Evolutionary conservation across 1,139 yeast species (phyloP), one percentile per base, ranked within the genome.

Genomic region (Candida labiduridarum): DNA sequence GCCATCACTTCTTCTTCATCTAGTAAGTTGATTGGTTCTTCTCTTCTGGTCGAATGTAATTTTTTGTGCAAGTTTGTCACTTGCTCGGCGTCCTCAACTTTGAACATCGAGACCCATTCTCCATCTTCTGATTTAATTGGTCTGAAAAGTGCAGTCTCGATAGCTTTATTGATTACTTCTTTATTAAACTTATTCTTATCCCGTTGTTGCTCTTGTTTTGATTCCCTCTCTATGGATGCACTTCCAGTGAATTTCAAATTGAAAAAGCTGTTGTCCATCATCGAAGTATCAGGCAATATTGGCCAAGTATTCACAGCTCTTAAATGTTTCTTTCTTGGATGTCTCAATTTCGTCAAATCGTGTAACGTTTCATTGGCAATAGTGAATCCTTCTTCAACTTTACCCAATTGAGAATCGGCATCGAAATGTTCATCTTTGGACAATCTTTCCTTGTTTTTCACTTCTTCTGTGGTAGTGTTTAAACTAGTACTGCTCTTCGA

Each of bases 211-310:
- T 73, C 81, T 67, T 61, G 67, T 59, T 65, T 72, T 56, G 61
- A 63, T 49, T 76, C 80, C 56, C 79, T 65, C 50, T 70, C 62
- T 45, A 81, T 64, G 44, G 89, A 84, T 0, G 97, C 96, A 22
- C 94, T 85, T 9, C 96, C 96, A 11, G 83, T 74, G 66, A 92
- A 83, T 62, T 87, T 89, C 49, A 94, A 79, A 27, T 87, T 78
- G 60, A 85, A 74, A 64, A 82, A 89, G 52, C 79, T 82, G 58
- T 89, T 83, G 67, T 94, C 98, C 80, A 90, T 78, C 79, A 88
- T 82, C 18, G 95, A 85, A 15, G 96, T 84, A 66, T 94, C 98
- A 3, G 99, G 99, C 54, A 92, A 72, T 34, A 94, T 72, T 35
- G 88, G 86, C 89, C 91, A 89, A 1, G 92, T 78, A 53, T 78